Percentiles rank a stretch among this genome's conserved stretches.
phyloP scores from a whole-genome alignment of 495 filamentous ascomycete species.

The Hypomontagnella monticulosa region DNA sequence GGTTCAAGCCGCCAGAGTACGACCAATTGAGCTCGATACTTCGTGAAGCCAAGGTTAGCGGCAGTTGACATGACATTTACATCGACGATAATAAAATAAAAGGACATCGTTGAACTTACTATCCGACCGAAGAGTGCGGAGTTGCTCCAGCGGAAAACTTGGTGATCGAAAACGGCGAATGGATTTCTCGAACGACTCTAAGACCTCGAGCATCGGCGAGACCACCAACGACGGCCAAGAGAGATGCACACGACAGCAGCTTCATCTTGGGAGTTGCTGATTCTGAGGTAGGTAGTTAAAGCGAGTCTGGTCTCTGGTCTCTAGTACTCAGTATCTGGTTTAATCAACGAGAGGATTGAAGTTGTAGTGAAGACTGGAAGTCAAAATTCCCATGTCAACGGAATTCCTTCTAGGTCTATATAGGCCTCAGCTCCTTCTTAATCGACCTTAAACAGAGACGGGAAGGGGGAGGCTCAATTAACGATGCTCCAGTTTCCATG shows the following conservation, averaged over 20 bases:
- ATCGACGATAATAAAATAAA: background rate
- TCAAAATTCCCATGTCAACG: background rate
- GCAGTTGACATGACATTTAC: background rate
- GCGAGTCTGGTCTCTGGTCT: too few relatives aligned
- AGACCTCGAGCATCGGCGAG: conserved; percentile 15
- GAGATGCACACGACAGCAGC: conserved; percentile 23
- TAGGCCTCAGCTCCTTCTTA: background rate
- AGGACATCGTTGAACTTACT: conserved; percentile 33
- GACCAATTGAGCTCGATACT: conserved; percentile 29
- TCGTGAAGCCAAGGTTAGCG: conserved; percentile 9
- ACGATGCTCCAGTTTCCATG: conserved; percentile 1
- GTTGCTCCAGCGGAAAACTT: conserved; percentile 33
- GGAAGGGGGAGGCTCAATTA: conserved; percentile 8
- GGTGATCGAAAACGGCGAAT: conserved; percentile 20
- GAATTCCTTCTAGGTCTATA: conserved; percentile 16
- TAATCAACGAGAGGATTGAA: background rate
- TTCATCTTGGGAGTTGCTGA: conserved; percentile 24
- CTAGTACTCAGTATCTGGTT: too few relatives aligned
- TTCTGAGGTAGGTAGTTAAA: background rate
- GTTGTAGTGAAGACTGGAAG: background rate
- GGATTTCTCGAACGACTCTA: background rate
- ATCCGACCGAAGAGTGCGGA: conserved; percentile 32
- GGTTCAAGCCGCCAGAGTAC: conserved; percentile 2
- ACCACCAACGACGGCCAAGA: conserved; percentile 19
- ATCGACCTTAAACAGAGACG: background rate